phyloP scores from a whole-genome alignment of 2,329 filamentous ascomycete species.

The Cytospora paraplurivora region DNA sequence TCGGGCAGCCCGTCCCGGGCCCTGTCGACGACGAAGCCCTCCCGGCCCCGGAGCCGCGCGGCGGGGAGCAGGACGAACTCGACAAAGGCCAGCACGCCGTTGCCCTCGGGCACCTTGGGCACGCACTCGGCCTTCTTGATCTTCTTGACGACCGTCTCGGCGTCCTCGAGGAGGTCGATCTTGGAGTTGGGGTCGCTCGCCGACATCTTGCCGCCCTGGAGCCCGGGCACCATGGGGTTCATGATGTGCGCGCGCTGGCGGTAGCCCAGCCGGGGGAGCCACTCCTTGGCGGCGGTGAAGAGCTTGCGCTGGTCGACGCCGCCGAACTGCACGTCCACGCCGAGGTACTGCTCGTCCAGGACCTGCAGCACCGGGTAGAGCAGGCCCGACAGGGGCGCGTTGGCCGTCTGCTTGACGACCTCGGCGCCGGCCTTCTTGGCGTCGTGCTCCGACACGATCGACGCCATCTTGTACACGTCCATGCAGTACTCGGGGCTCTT shows the following conservation, averaged over 20 bases:
- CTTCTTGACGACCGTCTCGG: slow-evolving; percentile 78
- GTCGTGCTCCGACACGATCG: slow-evolving; percentile 73
- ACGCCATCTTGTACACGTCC: slow-evolving; percentile 80
- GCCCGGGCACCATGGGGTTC: slow-evolving; percentile 81
- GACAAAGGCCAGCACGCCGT: slow-evolving; percentile 83
- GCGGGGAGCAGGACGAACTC: slow-evolving; percentile 85
- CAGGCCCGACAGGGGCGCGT: slow-evolving; percentile 72
- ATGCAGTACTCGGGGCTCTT: slow-evolving; percentile 73
- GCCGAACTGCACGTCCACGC: slow-evolving; percentile 86
- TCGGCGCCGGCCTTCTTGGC: slow-evolving; percentile 91
- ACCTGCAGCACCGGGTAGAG: slow-evolving; percentile 89
- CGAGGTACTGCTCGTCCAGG: slow-evolving; percentile 86
- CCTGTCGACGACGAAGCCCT: slow-evolving; percentile 69
- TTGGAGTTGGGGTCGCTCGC: slow-evolving; percentile 70
- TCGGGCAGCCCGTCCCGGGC: slow-evolving; percentile 67
- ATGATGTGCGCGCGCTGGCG: slow-evolving; percentile 63
- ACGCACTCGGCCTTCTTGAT: slow-evolving; percentile 80
- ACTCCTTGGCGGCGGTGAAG: slow-evolving; percentile 82
- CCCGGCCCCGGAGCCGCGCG: slow-evolving; percentile 61
- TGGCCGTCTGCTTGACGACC: slow-evolving; percentile 87
- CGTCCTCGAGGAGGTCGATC: slow-evolving; percentile 85
- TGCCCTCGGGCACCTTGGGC: slow-evolving; percentile 77
- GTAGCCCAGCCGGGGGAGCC: slow-evolving; percentile 84
- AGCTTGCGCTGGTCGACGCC: slow-evolving; percentile 86
- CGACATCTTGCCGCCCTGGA: slow-evolving; percentile 82